These are phyloP conservation scores for Mycena olivaceomarginata DNA, from an alignment of 768 basidiomycete species.

Conservation along the genomic window DNA sequence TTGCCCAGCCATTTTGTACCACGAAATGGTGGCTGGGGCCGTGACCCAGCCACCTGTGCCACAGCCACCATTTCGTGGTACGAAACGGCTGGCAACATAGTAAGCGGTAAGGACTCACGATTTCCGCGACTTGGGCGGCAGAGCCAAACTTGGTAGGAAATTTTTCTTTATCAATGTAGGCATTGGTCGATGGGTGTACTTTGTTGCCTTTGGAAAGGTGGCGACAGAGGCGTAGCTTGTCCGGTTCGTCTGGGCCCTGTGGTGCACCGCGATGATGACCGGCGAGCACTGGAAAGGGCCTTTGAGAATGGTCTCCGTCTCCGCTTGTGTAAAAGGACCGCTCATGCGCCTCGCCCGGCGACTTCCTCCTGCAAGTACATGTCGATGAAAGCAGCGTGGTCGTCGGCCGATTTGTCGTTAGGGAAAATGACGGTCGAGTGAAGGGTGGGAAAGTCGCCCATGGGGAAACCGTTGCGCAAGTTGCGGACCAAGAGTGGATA, in stretches of 20 bases:
- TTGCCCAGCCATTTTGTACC: too few relatives aligned
- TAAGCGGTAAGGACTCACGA: too few relatives aligned
- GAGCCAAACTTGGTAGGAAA: too few relatives aligned
- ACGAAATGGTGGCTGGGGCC: too few relatives aligned
- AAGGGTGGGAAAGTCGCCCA: too few relatives aligned
- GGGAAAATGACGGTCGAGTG: too few relatives aligned
- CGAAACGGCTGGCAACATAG: too few relatives aligned
- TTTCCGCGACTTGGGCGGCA: too few relatives aligned
- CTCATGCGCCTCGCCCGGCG: conserved; percentile 2
- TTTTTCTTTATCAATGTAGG: background rate
- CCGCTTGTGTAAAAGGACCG: background rate
- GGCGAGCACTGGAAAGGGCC: conserved; percentile 12
- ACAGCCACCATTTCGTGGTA: too few relatives aligned
- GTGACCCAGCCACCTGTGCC: too few relatives aligned
- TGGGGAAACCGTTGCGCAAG: conserved; percentile 47
- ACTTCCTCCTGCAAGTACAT: background rate
- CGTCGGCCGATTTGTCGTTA: too few relatives aligned
- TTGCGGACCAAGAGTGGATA: conserved; percentile 47
- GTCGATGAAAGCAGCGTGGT: background rate
- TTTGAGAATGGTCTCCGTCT: background rate
- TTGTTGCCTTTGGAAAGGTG: background rate
- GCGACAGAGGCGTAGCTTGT: background rate
- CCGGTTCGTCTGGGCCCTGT: background rate
- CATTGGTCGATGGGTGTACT: background rate
- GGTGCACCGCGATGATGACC: background rate